Conservation (phyloP, 345 rosid species). For the Garcia nutans region DNA sequence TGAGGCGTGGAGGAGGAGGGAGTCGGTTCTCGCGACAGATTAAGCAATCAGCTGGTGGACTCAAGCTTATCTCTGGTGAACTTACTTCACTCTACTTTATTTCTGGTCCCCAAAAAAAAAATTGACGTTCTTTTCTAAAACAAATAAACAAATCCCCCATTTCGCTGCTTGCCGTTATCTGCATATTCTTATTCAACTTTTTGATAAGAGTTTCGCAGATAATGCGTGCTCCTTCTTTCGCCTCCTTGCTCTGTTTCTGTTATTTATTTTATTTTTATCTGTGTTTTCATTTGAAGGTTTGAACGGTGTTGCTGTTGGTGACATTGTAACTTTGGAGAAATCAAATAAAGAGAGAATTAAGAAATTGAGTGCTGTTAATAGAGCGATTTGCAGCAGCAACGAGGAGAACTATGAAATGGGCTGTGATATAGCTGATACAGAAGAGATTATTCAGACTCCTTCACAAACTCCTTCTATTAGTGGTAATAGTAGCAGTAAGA, state of each 20-base stretch:
- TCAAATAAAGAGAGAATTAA: slow-evolving; percentile 53
- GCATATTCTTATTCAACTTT: slow-evolving; percentile 17
- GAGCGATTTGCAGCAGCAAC: slow-evolving; percentile 31
- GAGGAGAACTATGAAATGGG: slow-evolving; percentile 42
- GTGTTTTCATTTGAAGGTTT: slow-evolving; percentile 21
- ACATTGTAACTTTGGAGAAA: slow-evolving; percentile 45
- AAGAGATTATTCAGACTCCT: slow-evolving; percentile 26
- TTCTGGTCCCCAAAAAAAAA: slow-evolving; percentile 16
- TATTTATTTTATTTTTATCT: slow-evolving; percentile 18
- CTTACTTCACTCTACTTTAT: slow-evolving; percentile 18
- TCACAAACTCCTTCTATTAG: slow-evolving; percentile 21
- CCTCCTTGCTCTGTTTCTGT: slow-evolving; percentile 11
- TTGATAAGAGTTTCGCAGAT: slow-evolving; percentile 25
- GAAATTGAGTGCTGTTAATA: slow-evolving; percentile 50
- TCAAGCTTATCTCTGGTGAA: slow-evolving; percentile 42
- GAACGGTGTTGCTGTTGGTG: slow-evolving; percentile 23
- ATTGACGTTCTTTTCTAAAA: background rate
- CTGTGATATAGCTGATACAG: slow-evolving; percentile 32
- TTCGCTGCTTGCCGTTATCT: slow-evolving; percentile 38
- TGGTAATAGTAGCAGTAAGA: slow-evolving; percentile 32
- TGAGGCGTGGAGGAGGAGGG: slow-evolving; percentile 58
- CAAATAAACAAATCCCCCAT: slow-evolving; percentile 24
- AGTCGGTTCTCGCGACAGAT: slow-evolving; percentile 52
- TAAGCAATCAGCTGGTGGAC: slow-evolving; percentile 44
- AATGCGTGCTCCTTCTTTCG: slow-evolving; percentile 15